These are phyloP conservation scores for Exobasidium rhododendri DNA, from an alignment of 1,284 basidiomycete genomes.

Conservation along the genomic window DNA sequence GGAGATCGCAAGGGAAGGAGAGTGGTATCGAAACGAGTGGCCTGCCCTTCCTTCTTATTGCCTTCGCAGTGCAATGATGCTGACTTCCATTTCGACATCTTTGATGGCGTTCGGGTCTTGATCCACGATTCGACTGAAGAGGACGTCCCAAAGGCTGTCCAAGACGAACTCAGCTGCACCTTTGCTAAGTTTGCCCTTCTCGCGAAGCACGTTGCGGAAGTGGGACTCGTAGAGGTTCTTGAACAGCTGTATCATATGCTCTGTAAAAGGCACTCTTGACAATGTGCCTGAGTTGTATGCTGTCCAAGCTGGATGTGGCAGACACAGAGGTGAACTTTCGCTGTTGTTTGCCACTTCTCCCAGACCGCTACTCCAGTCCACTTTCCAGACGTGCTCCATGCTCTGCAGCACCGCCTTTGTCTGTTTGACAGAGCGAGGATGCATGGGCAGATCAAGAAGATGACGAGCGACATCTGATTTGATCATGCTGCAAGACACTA, in stretches of 20 bases:
- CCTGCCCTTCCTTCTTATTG: too few species aligned
- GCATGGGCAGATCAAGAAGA: conserved; percentile 54
- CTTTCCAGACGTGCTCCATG: conserved; percentile 53
- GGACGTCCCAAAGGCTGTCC: conserved; percentile 56
- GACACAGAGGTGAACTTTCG: conserved; percentile 41
- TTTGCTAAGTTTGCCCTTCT: conserved; percentile 53
- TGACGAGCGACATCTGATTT: conserved; percentile 56
- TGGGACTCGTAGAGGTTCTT: conserved; percentile 57
- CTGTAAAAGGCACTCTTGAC: conserved; percentile 51
- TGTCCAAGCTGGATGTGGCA: conserved; percentile 56
- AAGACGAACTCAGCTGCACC: conserved; percentile 55
- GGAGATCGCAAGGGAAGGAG: background rate
- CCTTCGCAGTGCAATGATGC: conserved; percentile 1
- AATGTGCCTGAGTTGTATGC: conserved; percentile 55
- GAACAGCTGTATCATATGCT: conserved; percentile 54
- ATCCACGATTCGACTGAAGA: conserved; percentile 35
- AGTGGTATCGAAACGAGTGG: too few species aligned
- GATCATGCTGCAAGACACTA: conserved; percentile 56
- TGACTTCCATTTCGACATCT: conserved; percentile 15
- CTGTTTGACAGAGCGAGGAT: conserved; percentile 54
- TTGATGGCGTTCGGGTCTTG: conserved; percentile 23
- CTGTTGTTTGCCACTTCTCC: conserved; percentile 24
- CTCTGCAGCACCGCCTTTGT: conserved; percentile 54
- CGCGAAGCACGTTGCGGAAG: conserved; percentile 53
- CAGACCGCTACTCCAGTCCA: conserved; percentile 54